Percentiles rank a stretch among this genome's conserved stretches.
These are phyloP conservation scores for Fusarium acutatum DNA, from an alignment of 2,329 filamentous ascomycete genomes.

Conservation along the genomic window DNA sequence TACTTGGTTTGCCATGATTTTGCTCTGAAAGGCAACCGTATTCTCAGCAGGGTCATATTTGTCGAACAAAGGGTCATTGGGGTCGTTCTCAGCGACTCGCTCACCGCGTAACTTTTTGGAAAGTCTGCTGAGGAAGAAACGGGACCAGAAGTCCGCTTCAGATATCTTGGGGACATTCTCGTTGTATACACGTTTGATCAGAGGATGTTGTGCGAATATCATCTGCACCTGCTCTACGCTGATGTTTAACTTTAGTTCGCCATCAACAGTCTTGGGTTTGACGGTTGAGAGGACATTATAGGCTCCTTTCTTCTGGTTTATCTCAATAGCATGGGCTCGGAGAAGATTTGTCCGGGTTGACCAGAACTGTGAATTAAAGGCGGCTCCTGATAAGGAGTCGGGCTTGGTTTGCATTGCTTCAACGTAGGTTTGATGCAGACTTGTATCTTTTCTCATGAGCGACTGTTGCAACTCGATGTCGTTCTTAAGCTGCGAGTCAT, in stretches of 20 bases:
- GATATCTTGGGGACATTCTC: slow-evolving; percentile 86
- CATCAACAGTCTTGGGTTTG: slow-evolving; percentile 66
- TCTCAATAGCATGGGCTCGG: slow-evolving; percentile 89
- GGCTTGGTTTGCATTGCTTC: slow-evolving; percentile 86
- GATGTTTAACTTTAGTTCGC: slow-evolving; percentile 79
- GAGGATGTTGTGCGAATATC: slow-evolving; percentile 91
- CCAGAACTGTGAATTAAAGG: slow-evolving; percentile 96
- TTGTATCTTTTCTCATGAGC: slow-evolving; percentile 80
- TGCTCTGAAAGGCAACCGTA: slow-evolving; percentile 59
- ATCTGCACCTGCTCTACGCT: slow-evolving; percentile 91
- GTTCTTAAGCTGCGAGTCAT: slow-evolving; percentile 78
- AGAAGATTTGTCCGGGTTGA: slow-evolving; percentile 85
- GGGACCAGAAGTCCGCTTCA: slow-evolving; percentile 87
- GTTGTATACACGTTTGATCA: slow-evolving; percentile 90
- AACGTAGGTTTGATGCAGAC: slow-evolving; percentile 84
- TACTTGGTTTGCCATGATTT: slow-evolving; percentile 70
- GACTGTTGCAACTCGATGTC: slow-evolving; percentile 89
- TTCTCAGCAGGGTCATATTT: slow-evolving; percentile 83
- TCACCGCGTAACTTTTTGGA: slow-evolving; percentile 94
- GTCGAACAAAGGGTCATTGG: slow-evolving; percentile 82
- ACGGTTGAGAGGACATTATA: slow-evolving; percentile 95
- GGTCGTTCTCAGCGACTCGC: slow-evolving; percentile 80
- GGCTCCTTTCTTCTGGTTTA: slow-evolving; percentile 82
- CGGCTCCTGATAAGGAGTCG: slow-evolving; percentile 78
- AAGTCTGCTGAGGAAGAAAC: slow-evolving; percentile 90